Evolutionary conservation across 2,329 filamentous ascomycete genomes (phyloP).

Genomic region (Scedosporium aurantiacum): DNA sequence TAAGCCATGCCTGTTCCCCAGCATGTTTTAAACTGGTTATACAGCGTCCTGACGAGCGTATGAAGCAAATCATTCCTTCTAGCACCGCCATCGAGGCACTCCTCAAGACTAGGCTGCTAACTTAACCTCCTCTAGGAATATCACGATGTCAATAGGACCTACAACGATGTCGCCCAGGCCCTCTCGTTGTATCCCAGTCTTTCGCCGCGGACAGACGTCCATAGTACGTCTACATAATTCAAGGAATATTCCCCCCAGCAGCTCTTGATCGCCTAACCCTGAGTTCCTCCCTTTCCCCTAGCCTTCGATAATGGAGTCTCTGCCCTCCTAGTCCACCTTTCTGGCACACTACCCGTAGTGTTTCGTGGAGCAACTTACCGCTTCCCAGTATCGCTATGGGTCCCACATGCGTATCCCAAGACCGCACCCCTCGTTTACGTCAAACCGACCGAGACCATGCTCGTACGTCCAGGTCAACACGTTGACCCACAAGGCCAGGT

Average conservation of each 20-base stretch:
- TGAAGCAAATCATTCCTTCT: constrained; percentile 12
- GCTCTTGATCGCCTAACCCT: constrained; percentile 9
- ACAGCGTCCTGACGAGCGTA: constrained; percentile 76
- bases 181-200: constrained; percentile 72
- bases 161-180: constrained; percentile 78
- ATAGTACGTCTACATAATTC: constrained; percentile 51
- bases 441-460: constrained; percentile 77
- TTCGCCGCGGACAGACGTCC: constrained; percentile 81
- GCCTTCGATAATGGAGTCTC: constrained; percentile 83
- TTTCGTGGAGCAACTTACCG: constrained; percentile 85
- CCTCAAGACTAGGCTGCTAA: constrained; percentile 5
- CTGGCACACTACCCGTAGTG: constrained; percentile 78
- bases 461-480: constrained; percentile 84
- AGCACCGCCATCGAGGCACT: constrained; percentile 7
- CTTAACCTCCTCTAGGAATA: constrained; percentile 58
- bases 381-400: constrained; percentile 87
- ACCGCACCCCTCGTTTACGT: constrained; percentile 84
- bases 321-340: constrained; percentile 74
- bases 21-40: constrained; percentile 89
- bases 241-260: neutral
- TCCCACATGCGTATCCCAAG: constrained; percentile 79
- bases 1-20: constrained; percentile 63
- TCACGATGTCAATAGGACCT: constrained; percentile 81
- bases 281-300: constrained; percentile 24
- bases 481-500: constrained; percentile 86